Base-by-base conservation (phyloP, 495 filamentous ascomycete genomes). In the Penicillium argentinense region DNA sequence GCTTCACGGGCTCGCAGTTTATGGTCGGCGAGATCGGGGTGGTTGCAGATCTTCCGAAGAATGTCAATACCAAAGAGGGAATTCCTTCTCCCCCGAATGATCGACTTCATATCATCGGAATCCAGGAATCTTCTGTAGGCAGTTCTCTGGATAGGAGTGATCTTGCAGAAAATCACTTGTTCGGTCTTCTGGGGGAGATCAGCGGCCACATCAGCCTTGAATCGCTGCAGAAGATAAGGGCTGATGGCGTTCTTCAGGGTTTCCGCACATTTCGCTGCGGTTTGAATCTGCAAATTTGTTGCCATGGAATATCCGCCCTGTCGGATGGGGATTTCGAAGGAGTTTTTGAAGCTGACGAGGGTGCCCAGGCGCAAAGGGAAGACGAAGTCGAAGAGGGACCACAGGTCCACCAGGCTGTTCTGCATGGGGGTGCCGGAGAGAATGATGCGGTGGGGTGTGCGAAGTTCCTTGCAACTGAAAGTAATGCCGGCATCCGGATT, bases 361-460 rank as follows among this genome's bases (percentile, higher is more conserved):
- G 87, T 97, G 0, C 93, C 93, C 9, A 98, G 74, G 24, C 89
- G 88, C 88, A 97, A 96, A 0, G 93, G 93, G 54, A 87, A 96
- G 44, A 97, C 82, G 57, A 97, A 98, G 61, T 98, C 93, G 57
- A 97, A 96, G 6, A 98, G 70, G 0, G 90, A 96, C 93, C 93
- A 98, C 2, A 98, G 74, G 58, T 98, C 93, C n/a, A 86, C 79
- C 9, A 98, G 76, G 53, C 96, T 97, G 61, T 98, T 98, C 67
- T 98, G 93, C 76, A 98, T 95, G 1, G 93, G 93, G 1, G 93
- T 98, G 6, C 93, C 93, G 0, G 93, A 97, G 4, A 97, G 74
- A 47, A 98, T 97, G 39, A 97, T 74, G 19, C 93, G 84, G 60
- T 97, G 91, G 3, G 83, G 76, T 5, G 93, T 97, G 24, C 83